phyloP scores from a whole-genome alignment of 164 flowering plant species.

The Dillenia suffruticosa region DNA sequence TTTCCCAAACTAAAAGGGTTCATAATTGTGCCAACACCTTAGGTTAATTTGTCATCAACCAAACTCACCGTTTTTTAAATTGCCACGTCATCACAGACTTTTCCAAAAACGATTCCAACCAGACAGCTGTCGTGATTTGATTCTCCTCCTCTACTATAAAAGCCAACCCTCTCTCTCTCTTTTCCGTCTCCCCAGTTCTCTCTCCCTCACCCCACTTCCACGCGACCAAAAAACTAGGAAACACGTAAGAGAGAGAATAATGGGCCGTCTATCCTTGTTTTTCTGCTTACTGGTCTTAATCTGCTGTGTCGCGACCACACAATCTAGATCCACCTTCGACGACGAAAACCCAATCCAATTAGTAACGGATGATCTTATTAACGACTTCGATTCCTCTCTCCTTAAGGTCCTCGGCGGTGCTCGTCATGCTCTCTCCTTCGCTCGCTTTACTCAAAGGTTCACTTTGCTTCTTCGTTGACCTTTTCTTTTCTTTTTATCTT shows the following conservation, averaged over 20 bases:
- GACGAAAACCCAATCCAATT: slow-evolving; percentile 73
- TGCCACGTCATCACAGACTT: slow-evolving; percentile 10
- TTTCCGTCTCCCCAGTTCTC: background rate
- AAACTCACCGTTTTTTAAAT: background rate
- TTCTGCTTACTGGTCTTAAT: slow-evolving; percentile 19
- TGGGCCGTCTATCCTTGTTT: slow-evolving; percentile 22
- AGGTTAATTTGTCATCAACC: background rate
- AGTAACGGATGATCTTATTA: slow-evolving; percentile 51
- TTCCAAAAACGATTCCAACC: background rate
- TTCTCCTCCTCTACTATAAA: background rate
- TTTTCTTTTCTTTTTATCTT: background rate
- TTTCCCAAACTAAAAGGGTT: no score
- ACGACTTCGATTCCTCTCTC: slow-evolving; percentile 49
- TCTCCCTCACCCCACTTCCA: background rate
- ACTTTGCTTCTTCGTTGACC: background rate
- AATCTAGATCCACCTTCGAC: slow-evolving; percentile 32
- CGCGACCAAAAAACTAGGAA: background rate
- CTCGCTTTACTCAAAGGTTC: slow-evolving; percentile 79
- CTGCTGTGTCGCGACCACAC: slow-evolving; percentile 27
- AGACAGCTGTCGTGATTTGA: background rate
- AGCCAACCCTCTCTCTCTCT: no score
- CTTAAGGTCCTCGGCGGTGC: slow-evolving; percentile 45
- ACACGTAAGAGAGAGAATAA: background rate
- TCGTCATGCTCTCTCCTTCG: slow-evolving; percentile 74
- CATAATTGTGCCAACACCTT: no score